A percentile compares a stretch with the other conserved stretches of the same genome.
Conservation (phyloP, 352 stramenopile genomes). For the Elongisporangium prolatum region DNA sequence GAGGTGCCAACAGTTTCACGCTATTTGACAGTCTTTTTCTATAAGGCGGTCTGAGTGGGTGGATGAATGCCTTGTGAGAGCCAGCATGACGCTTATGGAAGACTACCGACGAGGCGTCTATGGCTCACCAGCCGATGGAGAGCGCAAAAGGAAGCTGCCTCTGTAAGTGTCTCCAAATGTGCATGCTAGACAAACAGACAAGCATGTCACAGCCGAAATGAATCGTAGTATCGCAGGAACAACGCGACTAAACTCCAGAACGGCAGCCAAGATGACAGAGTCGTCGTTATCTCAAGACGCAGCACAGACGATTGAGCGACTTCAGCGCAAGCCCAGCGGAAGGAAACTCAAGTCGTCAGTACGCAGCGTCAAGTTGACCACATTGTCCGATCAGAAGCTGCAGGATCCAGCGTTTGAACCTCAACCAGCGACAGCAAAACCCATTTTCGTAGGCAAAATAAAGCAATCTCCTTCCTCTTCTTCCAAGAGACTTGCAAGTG, state of each 20-base stretch:
- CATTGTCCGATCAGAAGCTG: constrained; percentile 9
- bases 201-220: not conserved
- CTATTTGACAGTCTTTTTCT: not conserved
- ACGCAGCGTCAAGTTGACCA: constrained; percentile 19
- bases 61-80: not conserved
- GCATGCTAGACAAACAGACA: not conserved
- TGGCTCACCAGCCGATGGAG: constrained; percentile 15
- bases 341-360: constrained; percentile 8
- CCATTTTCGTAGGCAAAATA: not conserved
- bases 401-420: not conserved
- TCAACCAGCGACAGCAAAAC: not conserved
- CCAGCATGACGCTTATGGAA: constrained; percentile 61
- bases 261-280: constrained; percentile 3
- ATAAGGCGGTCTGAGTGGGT: not conserved
- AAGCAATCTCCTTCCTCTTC: not conserved
- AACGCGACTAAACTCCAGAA: not conserved
- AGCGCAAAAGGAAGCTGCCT: constrained; percentile 28
- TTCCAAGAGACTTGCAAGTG: not conserved
- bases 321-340: not conserved
- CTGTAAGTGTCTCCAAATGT: constrained; percentile 22
- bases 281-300: constrained; percentile 4
- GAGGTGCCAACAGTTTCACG: not conserved
- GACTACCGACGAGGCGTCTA: constrained; percentile 55
- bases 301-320: not conserved
- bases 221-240: not conserved